Percentiles rank a stretch among this genome's conserved stretches.
phyloP scores from a whole-genome alignment of 495 filamentous ascomycete genomes.

The Podospora fimiseda region DNA sequence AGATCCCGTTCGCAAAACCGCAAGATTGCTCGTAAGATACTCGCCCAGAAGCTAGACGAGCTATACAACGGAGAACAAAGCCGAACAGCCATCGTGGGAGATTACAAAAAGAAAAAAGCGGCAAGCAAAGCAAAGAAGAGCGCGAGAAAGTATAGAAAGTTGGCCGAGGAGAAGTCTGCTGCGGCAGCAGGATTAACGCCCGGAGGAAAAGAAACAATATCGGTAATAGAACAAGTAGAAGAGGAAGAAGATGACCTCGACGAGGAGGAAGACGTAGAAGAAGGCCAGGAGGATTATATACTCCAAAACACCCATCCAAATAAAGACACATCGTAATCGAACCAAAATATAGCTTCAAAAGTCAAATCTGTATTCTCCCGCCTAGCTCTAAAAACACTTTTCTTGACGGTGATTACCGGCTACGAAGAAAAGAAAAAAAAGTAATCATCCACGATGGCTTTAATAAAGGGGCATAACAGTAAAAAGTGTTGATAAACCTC shows the following conservation, averaged over 20 bases:
- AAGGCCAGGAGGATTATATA: not conserved
- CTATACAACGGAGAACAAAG: conserved; percentile 44
- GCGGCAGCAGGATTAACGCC: conserved; percentile 8
- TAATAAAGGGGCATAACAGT: conserved; percentile 15
- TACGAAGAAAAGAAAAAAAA: conserved; percentile 12
- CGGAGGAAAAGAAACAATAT: not conserved
- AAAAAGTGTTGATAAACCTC: conserved; percentile 43
- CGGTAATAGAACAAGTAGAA: not conserved
- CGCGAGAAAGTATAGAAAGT: conserved; percentile 42
- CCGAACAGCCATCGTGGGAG: conserved; percentile 35
- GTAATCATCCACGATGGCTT: conserved; percentile 13
- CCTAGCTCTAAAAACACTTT: conserved; percentile 11
- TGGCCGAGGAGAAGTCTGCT: conserved; percentile 35
- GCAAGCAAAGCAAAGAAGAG: conserved; percentile 45
- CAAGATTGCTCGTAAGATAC: conserved; percentile 69
- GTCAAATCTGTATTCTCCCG: conserved; percentile 10
- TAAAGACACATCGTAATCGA: no score
- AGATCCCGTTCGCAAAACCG: conserved; percentile 83
- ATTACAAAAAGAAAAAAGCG: conserved; percentile 40
- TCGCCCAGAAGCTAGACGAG: conserved; percentile 73
- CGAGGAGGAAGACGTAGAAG: conserved; percentile 7
- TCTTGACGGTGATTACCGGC: conserved; percentile 4
- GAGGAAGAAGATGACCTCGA: conserved; percentile 9
- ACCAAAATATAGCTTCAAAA: not conserved
- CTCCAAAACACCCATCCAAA: no score